Conservation (phyloP, 306 rosid species). For the Medicago lupulina region DNA sequence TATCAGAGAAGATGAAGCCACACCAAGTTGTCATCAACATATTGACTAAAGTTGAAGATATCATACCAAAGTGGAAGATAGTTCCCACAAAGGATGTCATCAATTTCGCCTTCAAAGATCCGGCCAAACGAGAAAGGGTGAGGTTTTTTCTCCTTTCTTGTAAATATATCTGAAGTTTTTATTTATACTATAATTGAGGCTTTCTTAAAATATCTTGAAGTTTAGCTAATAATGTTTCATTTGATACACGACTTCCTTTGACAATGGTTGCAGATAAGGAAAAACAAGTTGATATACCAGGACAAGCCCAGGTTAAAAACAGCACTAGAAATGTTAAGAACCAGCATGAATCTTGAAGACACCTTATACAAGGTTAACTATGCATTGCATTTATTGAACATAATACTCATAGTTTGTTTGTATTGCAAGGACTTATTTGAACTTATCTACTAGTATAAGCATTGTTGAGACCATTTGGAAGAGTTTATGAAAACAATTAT, state of each 20-base stretch:
- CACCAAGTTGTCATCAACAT: slow-evolving; percentile 81
- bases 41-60: slow-evolving; percentile 72
- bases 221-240: neutral
- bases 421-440: too few relatives aligned
- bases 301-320: slow-evolving; percentile 92
- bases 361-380: slow-evolving; percentile 66
- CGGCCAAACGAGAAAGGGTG: slow-evolving; percentile 79
- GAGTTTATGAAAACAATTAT: too few relatives aligned
- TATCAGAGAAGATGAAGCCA: slow-evolving; percentile 97
- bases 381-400: neutral
- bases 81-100: slow-evolving; percentile 93
- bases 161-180: neutral
- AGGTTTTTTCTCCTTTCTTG: neutral
- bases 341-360: slow-evolving; percentile 85
- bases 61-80: slow-evolving; percentile 96
- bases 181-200: neutral
- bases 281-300: slow-evolving; percentile 84
- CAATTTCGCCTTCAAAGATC: slow-evolving; percentile 85
- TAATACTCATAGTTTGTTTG: neutral
- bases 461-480: too few relatives aligned
- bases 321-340: slow-evolving; percentile 90
- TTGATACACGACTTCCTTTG: neutral
- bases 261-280: slow-evolving; percentile 65
- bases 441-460: too few relatives aligned
- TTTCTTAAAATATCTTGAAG: neutral